These are phyloP conservation scores for Cadophora luteo-olivacea DNA, from an alignment of 2,329 filamentous ascomycete genomes.

Conservation along the genomic window DNA sequence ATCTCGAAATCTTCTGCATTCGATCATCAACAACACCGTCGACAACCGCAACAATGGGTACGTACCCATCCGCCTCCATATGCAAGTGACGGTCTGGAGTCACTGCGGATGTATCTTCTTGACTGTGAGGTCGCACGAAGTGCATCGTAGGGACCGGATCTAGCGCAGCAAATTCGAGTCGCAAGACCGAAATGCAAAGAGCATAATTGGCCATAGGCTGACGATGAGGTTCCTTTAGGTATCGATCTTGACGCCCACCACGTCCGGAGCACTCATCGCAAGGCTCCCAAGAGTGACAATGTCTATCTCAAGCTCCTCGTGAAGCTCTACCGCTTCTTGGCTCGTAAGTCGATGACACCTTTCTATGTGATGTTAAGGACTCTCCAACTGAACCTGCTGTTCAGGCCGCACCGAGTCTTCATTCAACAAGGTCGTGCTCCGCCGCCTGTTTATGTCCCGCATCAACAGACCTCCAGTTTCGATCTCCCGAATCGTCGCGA, in stretches of 20 bases:
- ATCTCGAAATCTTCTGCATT: slow-evolving; percentile 20
- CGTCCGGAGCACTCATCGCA: slow-evolving; percentile 79
- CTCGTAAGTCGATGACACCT: slow-evolving; percentile 69
- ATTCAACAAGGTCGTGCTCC: slow-evolving; percentile 99
- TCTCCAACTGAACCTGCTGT: slow-evolving; percentile 3
- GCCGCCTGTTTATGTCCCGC: slow-evolving; percentile 97
- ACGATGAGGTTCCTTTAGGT: slow-evolving; percentile 64
- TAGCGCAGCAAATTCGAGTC: slow-evolving; percentile 45
- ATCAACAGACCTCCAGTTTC: slow-evolving; percentile 97
- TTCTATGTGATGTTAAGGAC: slow-evolving; percentile 11
- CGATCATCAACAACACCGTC: slow-evolving; percentile 33
- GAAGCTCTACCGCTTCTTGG: slow-evolving; percentile 97
- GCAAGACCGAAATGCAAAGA: slow-evolving; percentile 53
- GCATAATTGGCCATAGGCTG: slow-evolving; percentile 72
- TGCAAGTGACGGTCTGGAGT: slow-evolving; percentile 45
- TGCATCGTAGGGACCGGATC: slow-evolving; percentile 34
- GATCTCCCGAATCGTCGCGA: slow-evolving; percentile 84
- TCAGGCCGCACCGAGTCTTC: slow-evolving; percentile 91
- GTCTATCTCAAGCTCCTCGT: slow-evolving; percentile 96
- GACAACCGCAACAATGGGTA: slow-evolving; percentile 47
- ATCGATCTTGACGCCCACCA: slow-evolving; percentile 76
- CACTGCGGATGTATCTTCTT: slow-evolving; percentile 28
- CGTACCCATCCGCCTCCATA: slow-evolving; percentile 44
- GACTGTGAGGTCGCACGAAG: slow-evolving; percentile 31
- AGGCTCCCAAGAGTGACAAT: slow-evolving; percentile 98